Base-by-base conservation (phyloP, 2,329 filamentous ascomycete species). In the Exophiala mesophila region DNA sequence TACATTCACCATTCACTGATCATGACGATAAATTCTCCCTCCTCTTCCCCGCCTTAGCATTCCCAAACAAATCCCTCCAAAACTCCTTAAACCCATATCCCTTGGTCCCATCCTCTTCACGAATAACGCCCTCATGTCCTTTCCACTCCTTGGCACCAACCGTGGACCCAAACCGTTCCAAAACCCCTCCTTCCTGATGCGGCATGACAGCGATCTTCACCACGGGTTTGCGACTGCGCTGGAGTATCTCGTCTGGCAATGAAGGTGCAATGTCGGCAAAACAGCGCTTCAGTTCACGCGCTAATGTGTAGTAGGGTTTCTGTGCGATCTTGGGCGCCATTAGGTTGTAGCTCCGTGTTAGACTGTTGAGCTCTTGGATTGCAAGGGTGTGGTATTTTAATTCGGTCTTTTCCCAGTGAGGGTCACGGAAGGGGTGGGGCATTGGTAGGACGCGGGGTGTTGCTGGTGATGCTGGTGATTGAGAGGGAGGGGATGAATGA, bases 241-340 rank as follows among this genome's bases (percentile, higher is more conserved):
- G 75, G 44, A 75, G 74, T 47, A 97, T 92, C 49, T 82, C 81
- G 2, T 74, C 71, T 0, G 88, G 78, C 3, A 97, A 64, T 34
- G 74, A 69, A 0, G 88, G 88, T 5, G 90, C 90, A 1, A 94
- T 82, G 47, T 95, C 89, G 1, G 88, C 84, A 59, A 82, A 97
- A 61, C 89, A 96, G 2, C 77, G 72, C 20, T 73, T 74, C 12
- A 97, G 72, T 65, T 98, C 92, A 36, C 90, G 79, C 32, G 88
- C 78, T 5, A 97, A 77, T 2, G 74, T 82, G 59, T 88, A 88
- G 63, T 97, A 97, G 0, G 90, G 87, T 63, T 95, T 95, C 66
- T 92, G 94, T 2, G 90, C 89, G 2, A 95, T 73, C 41, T 88
- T 83, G 0, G 92, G 92, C 0, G 92, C 90, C 80, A 94, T 90